Conservation (phyloP, 805 yeast species). For the Nakazawaea laoshanensis region DNA sequence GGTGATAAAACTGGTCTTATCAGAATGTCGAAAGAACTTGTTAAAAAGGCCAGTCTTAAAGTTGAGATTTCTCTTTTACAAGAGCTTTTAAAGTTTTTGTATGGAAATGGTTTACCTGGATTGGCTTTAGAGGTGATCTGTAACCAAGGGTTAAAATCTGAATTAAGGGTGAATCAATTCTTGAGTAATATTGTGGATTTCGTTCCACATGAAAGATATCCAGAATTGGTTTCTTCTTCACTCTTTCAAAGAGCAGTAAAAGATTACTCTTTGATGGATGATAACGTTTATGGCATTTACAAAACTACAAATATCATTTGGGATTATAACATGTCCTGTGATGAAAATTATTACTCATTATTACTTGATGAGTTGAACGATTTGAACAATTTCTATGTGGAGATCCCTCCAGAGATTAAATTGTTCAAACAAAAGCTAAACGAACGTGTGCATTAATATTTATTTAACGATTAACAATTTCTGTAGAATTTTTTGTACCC, state of each 20-base stretch:
- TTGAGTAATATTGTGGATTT: slow-evolving; percentile 22
- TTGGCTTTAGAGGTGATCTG: slow-evolving; percentile 18
- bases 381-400: slow-evolving; percentile 24
- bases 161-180: slow-evolving; percentile 18
- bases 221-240: slow-evolving; percentile 14
- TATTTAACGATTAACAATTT: neutral
- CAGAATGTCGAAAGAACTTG: slow-evolving; percentile 20
- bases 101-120: slow-evolving; percentile 12
- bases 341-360: slow-evolving; percentile 20
- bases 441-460: slow-evolving; percentile 1
- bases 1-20: slow-evolving; percentile 17
- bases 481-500: no score
- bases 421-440: slow-evolving; percentile 15
- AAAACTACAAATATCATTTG: slow-evolving; percentile 16
- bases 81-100: slow-evolving; percentile 16
- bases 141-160: slow-evolving; percentile 22
- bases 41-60: slow-evolving; percentile 19
- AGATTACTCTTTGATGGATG: slow-evolving; percentile 23
- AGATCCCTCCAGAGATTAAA: slow-evolving; percentile 21
- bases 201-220: slow-evolving; percentile 13
- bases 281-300: slow-evolving; percentile 26
- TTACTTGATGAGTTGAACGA: slow-evolving; percentile 25
- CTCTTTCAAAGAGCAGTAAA: slow-evolving; percentile 22
- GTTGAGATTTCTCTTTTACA: slow-evolving; percentile 17
- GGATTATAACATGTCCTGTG: neutral